Evolutionary conservation across 345 rosid species (phyloP).

Genomic region (Aegle marmelos): DNA sequence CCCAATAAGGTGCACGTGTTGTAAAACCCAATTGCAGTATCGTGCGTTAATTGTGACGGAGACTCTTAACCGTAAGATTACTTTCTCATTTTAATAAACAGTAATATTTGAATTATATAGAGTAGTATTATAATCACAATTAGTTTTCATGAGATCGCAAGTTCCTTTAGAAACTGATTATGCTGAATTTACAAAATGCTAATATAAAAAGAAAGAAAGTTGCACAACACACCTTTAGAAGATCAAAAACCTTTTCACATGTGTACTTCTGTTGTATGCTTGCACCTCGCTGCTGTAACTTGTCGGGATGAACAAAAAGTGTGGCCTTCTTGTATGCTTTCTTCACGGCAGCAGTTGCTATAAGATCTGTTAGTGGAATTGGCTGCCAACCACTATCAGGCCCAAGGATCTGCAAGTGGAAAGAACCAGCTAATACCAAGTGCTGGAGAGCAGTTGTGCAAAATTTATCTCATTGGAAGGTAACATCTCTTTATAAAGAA

Average conservation of each 20-base stretch:
- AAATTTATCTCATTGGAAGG: background rate
- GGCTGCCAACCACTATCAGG: constrained; percentile 95
- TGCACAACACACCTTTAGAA: constrained; percentile 58
- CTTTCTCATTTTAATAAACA: background rate
- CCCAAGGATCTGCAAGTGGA: constrained; percentile 72
- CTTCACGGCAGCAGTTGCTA: constrained; percentile 68
- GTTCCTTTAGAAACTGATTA: background rate
- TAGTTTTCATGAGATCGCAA: background rate
- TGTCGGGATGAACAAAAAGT: constrained; percentile 87
- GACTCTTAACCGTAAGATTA: background rate
- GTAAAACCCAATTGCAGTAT: background rate
- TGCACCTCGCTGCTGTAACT: constrained; percentile 96
- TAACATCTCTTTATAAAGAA: background rate
- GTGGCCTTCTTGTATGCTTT: constrained; percentile 93
- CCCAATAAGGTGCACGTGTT: background rate
- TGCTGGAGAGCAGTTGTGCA: background rate
- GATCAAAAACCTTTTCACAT: constrained; percentile 95
- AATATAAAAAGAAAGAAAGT: background rate
- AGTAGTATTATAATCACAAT: background rate
- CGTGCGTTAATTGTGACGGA: background rate
- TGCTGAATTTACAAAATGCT: background rate
- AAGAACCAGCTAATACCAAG: background rate
- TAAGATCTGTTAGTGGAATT: constrained; percentile 70
- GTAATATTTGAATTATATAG: background rate
- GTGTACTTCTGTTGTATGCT: constrained; percentile 81